Base-by-base conservation (phyloP, 352 stramenopile genomes). In the Poterioochromonas sp. region DNA sequence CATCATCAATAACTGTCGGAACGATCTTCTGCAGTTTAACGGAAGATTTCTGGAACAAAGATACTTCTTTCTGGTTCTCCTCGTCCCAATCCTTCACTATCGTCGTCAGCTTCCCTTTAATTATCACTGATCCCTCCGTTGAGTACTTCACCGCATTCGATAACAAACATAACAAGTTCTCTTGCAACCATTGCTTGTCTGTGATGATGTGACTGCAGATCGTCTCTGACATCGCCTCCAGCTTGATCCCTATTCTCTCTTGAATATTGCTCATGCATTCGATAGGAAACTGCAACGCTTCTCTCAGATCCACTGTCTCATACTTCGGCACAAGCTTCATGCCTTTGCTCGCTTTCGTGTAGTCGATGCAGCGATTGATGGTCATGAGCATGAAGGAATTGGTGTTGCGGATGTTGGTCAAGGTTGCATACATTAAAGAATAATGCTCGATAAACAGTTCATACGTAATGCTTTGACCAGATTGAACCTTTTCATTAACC, bases 111-210 rank as follows among this genome's bases (percentile, higher is more conserved):
- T 15, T 35, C 15, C 58, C 15, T 37, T 15, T 68, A 8, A 68
- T 37, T 20, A 20, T 37, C 15, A 68, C 58, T 40, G 15, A 35
- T 26, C 58, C 58, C 63, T 73, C 37, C 35, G n/a, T 73, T 26
- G 63, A 49, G 37, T 49, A 73, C 35, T 73, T 73, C 63, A 73
- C 63, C 29, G 63, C 63, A 47, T 73, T 73, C n/a, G 63, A 73
- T 47, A 73, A 15, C 63, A 73, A 47, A 47, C 63, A 73, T 12
- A 73, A 47, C 12, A 47, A 39, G 35, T 73, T 73, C 35, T 73
- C 63, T 26, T 47, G n/a, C 29, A 73, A 40, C 65, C 65, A 76
- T 40, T 58, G 65, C 29, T 58, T 76, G 39, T 76, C 65, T 76
- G 65, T 76, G 2, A 76, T n/a, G 34, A 76, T 34, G 18, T 76